These are phyloP conservation scores for Juncus effusus DNA, from an alignment of 176 grass and related monocot species.

Conservation along the genomic window DNA sequence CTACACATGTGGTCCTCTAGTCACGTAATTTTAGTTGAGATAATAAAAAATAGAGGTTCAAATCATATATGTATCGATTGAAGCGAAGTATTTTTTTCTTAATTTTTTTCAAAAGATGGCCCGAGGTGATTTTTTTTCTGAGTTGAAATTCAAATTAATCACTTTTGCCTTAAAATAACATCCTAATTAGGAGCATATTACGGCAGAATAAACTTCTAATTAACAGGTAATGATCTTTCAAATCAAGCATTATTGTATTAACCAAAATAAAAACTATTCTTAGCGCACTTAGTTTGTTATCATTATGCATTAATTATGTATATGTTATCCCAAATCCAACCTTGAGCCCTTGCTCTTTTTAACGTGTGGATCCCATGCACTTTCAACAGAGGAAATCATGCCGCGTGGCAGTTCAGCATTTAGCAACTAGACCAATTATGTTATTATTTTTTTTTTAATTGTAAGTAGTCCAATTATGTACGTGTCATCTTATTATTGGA, in stretches of 20 bases:
- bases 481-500: constrained; percentile 7
- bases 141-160: too few species aligned
- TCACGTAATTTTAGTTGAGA: too few species aligned
- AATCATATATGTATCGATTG: too few species aligned
- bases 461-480: neutral
- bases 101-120: too few species aligned
- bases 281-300: constrained; percentile 27
- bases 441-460: too few species aligned
- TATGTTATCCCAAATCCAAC: constrained; percentile 8
- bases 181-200: neutral
- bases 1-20: too few species aligned
- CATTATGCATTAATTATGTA: constrained; percentile 7
- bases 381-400: constrained; percentile 25
- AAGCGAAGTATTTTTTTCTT: neutral
- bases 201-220: constrained; percentile 4
- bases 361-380: constrained; percentile 5
- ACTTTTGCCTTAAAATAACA: neutral
- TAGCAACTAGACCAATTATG: neutral
- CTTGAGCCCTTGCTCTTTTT: neutral
- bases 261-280: constrained; percentile 29
- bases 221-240: neutral
- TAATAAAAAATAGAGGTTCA: too few species aligned
- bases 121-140: too few species aligned
- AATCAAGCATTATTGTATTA: neutral
- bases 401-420: constrained; percentile 5